Evolutionary conservation across 2,329 filamentous ascomycete genomes (phyloP), one percentile per base, ranked within the genome.

Genomic region (Onygena corvina): DNA sequence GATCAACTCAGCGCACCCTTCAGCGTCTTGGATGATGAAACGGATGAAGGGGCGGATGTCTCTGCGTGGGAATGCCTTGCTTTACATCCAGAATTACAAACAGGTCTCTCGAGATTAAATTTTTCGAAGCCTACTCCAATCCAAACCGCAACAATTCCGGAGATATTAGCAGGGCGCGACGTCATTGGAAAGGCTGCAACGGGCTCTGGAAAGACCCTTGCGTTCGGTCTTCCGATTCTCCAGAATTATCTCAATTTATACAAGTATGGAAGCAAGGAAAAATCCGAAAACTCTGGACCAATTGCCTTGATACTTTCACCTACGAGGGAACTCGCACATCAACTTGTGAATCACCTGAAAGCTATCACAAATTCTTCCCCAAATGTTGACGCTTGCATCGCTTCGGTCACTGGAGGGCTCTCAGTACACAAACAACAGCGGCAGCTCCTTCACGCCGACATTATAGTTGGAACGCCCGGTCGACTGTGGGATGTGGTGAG

Each of bases 161-260:
- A 85, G 48, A 85, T 95, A 40, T 64, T 90, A 16, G 77, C 79
- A 4, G 90, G 90, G 0, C 84, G 86, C 62, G 90, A 98, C 65
- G 83, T 96, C 12, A 84, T 98, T 55, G 92, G 92, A 35, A 98
- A 98, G 69, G 92, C 92, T 1, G 84, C 90, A 8, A 98, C 92
- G 0, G 92, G 92, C 56, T 96, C 92, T 11, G 92, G 92, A 58
- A 98, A 98, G 69, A 98, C 92, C 0, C 71, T 98, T 38, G 90
- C 92, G 0, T 98, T 94, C 65, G 87, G 84, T 1, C 88, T 98
- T 54, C 92, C 92, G 0, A 92, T 98, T 50, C 72, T 96, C 7
- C 89, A 98, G 65, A 75, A 77, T 49, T 95, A 83, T 73, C 68
- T 98, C 4, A 75, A 77, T 52, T 61, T 61, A 50, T 65, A 64